A percentile compares a stretch with the other conserved stretches of the same genome.
Conservation (phyloP, 208 protist species). For the Strigomonas culicis region DNA sequence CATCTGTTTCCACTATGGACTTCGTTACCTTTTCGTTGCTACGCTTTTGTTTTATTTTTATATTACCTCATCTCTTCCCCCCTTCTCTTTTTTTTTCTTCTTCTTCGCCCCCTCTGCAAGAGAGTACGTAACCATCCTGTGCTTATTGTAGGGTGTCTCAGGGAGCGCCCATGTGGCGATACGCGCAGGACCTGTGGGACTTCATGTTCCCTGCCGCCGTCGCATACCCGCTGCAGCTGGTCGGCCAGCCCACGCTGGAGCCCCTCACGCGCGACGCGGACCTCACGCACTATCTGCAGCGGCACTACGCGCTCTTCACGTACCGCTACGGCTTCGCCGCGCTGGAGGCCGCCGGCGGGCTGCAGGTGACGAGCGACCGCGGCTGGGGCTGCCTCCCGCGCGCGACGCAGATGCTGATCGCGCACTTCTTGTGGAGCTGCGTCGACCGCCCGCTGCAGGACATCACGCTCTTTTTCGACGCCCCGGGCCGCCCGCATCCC, state of each 20-base stretch:
- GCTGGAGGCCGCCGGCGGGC: conserved; percentile 19
- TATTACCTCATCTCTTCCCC: conserved; percentile 10
- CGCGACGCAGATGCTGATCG: conserved; percentile 78
- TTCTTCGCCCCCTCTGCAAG: not conserved
- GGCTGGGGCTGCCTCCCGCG: conserved; percentile 85
- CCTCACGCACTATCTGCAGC: conserved; percentile 27
- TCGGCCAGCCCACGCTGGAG: conserved; percentile 22
- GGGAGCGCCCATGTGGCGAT: not conserved
- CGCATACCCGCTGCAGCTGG: conserved; percentile 30
- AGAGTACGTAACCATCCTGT: not conserved
- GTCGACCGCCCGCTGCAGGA: not conserved
- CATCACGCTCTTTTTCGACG: conserved; percentile 49
- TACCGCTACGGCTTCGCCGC: conserved; percentile 66
- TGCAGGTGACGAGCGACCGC: conserved; percentile 39
- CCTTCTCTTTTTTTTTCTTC: conserved; percentile 8
- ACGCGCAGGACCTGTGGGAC: conserved; percentile 19
- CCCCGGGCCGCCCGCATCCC: conserved; percentile 24
- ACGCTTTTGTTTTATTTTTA: not conserved
- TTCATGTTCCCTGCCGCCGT: conserved; percentile 29
- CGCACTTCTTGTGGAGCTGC: conserved; percentile 41
- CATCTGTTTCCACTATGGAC: too few relatives aligned
- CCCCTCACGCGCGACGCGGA: conserved; percentile 24
- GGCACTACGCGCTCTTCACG: conserved; percentile 59
- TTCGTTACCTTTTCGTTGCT: not conserved
- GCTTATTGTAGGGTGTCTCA: not conserved